These are phyloP conservation scores for Sporothrix curviconia DNA, from an alignment of 2,329 filamentous ascomycete genomes.

Conservation along the genomic window DNA sequence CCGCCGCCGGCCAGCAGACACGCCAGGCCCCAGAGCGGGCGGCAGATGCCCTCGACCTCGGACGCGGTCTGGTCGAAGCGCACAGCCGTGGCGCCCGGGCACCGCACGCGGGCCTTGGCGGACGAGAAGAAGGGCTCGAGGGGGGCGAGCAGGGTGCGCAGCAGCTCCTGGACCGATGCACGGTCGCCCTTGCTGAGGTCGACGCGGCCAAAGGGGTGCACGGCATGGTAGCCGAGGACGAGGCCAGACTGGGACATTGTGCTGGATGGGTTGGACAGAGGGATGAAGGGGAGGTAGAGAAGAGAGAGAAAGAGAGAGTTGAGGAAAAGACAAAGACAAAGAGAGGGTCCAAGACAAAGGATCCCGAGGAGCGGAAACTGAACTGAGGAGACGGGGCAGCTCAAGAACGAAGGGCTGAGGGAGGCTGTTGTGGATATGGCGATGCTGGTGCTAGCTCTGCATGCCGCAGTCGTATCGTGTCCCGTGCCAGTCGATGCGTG, in stretches of 20 bases:
- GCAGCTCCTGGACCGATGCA: constrained; percentile 53
- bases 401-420: no score
- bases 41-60: constrained; percentile 68
- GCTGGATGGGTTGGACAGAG: no score
- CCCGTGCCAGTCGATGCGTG: neutral
- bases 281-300: no score
- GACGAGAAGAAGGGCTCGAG: constrained; percentile 67
- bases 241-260: constrained; percentile 24
- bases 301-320: neutral
- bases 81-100: constrained; percentile 64
- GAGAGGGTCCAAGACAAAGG: no score
- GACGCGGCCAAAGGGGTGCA: constrained; percentile 51
- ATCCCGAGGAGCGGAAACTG: no score
- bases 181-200: constrained; percentile 38
- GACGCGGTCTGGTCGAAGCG: constrained; percentile 72
- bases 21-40: constrained; percentile 69
- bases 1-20: constrained; percentile 63
- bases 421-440: neutral
- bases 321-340: neutral
- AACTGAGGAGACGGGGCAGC: neutral
- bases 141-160: constrained; percentile 60
- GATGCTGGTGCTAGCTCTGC: neutral
- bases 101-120: constrained; percentile 56
- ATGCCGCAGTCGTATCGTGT: neutral
- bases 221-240: constrained; percentile 44